Evolutionary conservation across 2,329 filamentous ascomycete species (phyloP).

Genomic region (Pestalotiopsis sp.): DNA sequence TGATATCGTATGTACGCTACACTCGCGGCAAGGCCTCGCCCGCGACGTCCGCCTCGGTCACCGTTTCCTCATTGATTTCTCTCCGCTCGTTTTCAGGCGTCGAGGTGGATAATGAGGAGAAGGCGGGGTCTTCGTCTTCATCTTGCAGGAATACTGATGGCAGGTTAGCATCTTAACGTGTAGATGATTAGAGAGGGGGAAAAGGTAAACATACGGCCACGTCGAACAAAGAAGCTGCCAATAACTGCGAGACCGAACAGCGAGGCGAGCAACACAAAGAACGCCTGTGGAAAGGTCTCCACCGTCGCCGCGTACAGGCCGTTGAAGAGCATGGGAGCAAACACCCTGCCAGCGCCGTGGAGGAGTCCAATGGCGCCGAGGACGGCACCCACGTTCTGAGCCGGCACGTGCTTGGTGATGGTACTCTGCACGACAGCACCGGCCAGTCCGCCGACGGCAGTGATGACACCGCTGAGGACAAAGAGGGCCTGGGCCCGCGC

Average conservation of each 20-base stretch:
- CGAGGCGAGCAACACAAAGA: constrained; percentile 74
- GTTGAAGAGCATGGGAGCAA: constrained; percentile 83
- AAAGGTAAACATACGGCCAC: constrained; percentile 65
- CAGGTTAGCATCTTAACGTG: neutral
- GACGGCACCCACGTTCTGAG: constrained; percentile 81
- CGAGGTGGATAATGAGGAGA: neutral
- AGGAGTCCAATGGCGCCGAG: constrained; percentile 85
- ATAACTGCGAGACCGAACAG: constrained; percentile 70
- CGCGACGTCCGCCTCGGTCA: constrained; percentile 2
- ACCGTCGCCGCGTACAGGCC: constrained; percentile 85
- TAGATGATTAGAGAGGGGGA: neutral
- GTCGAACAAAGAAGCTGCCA: constrained; percentile 70
- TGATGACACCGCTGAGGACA: constrained; percentile 70
- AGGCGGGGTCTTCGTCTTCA: neutral
- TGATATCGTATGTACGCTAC: neutral
- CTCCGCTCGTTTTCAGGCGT: neutral
- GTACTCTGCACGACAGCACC: constrained; percentile 82
- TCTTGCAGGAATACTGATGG: constrained; percentile 3
- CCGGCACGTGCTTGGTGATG: constrained; percentile 88
- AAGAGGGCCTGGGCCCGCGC: constrained; percentile 66
- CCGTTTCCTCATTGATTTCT: constrained; percentile 4
- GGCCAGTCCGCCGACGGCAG: constrained; percentile 81
- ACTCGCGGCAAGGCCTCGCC: neutral
- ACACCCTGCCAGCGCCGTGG: constrained; percentile 78
- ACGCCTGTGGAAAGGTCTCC: constrained; percentile 74